Conservation (phyloP, 768 basidiomycete genomes). For the Termitomyces sp. region DNA sequence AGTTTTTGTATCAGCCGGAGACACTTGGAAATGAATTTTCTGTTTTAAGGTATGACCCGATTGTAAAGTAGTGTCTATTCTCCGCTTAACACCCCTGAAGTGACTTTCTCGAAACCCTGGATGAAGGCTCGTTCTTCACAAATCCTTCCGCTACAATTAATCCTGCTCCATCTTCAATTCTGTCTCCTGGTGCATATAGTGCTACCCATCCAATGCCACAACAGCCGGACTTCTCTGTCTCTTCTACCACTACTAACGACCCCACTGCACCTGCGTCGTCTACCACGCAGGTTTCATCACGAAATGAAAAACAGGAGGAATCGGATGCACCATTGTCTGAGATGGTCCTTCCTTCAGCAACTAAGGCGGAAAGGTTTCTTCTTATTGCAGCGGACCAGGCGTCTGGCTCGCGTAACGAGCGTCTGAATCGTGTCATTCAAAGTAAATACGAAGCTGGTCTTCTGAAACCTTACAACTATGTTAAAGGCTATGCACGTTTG, state of each 20-base stretch:
- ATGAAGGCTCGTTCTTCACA: constrained; percentile 80
- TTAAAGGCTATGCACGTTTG: constrained; percentile 88
- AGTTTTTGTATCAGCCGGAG: constrained; percentile 69
- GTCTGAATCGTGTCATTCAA: constrained; percentile 85
- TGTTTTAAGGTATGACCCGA: constrained; percentile 58
- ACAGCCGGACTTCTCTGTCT: constrained; percentile 12
- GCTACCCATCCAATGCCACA: constrained; percentile 10
- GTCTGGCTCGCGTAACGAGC: constrained; percentile 83
- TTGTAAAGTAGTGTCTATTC: not conserved
- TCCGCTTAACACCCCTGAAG: constrained; percentile 27
- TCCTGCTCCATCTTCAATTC: constrained; percentile 37
- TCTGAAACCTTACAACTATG: constrained; percentile 93
- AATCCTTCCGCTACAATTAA: constrained; percentile 31
- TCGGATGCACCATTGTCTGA: constrained; percentile 32
- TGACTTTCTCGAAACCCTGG: constrained; percentile 84
- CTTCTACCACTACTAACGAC: constrained; percentile 6
- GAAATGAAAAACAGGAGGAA: constrained; percentile 2
- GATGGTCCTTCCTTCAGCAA: constrained; percentile 62
- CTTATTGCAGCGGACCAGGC: constrained; percentile 94
- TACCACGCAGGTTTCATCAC: not conserved
- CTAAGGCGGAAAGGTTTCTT: constrained; percentile 83
- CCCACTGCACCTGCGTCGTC: not conserved
- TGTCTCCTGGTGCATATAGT: constrained; percentile 35
- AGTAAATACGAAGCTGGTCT: constrained; percentile 97
- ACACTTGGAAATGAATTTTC: constrained; percentile 79